phyloP scores from a whole-genome alignment of 305 asterid species.

The Solanum hybrid region DNA sequence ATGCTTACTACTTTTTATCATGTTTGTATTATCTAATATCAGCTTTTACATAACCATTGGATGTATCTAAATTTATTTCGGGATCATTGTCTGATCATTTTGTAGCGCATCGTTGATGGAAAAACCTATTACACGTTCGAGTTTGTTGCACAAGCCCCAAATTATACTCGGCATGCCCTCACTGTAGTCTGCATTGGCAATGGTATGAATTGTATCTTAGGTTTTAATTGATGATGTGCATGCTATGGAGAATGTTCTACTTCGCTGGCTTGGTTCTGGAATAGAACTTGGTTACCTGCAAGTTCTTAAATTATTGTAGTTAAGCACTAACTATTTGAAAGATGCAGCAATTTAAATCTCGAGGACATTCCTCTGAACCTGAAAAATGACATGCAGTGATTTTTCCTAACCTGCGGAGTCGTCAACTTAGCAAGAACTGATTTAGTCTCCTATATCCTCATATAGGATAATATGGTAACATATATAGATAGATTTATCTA shows the following conservation, averaged over 20 bases:
- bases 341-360: not conserved
- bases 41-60: not conserved
- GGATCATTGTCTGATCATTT: constrained; percentile 10
- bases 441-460: not conserved
- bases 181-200: constrained; percentile 63
- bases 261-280: not conserved
- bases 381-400: not conserved
- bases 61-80: not conserved
- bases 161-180: constrained; percentile 85
- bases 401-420: not conserved
- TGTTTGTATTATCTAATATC: not conserved
- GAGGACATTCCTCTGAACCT: not conserved
- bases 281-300: not conserved
- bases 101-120: constrained; percentile 71
- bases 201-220: constrained; percentile 30
- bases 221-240: not conserved
- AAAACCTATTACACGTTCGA: constrained; percentile 67
- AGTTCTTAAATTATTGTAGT: not conserved
- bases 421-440: not conserved
- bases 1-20: not conserved
- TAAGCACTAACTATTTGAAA: not conserved
- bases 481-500: not conserved
- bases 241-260: not conserved
- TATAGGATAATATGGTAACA: not conserved
- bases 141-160: constrained; percentile 72